Percentiles rank a stretch among this genome's conserved stretches.
Evolutionary conservation across 192 early-diverging fungal species (phyloP).

Genomic region (Coemansia asiatica): DNA sequence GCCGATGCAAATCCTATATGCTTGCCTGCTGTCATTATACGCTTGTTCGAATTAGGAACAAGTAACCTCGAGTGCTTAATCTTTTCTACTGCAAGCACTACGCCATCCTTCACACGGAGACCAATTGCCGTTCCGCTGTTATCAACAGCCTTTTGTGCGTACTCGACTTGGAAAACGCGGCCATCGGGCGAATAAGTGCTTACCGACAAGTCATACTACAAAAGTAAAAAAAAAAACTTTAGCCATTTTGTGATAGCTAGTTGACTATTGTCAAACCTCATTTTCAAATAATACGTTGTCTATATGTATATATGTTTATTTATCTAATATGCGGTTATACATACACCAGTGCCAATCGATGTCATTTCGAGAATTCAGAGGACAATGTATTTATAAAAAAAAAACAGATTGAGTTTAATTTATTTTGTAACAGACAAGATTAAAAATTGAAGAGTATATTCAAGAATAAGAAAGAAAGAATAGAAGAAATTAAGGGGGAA

Average conservation of each 20-base stretch:
- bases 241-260: too few species aligned
- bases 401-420: neutral
- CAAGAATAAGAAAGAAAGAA: neutral
- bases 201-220: slow-evolving; percentile 93
- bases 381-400: neutral
- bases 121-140: slow-evolving; percentile 98
- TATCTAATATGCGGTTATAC: slow-evolving; percentile 28
- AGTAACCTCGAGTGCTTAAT: slow-evolving; percentile 92
- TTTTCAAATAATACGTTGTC: too few species aligned
- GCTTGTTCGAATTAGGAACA: slow-evolving; percentile 87
- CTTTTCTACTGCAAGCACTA: slow-evolving; percentile 96
- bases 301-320: too few species aligned
- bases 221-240: slow-evolving; percentile 12
- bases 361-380: slow-evolving; percentile 59
- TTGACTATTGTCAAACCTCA: too few species aligned
- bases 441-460: neutral
- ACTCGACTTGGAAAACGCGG: slow-evolving; percentile 98
- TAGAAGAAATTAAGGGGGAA: neutral
- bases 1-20: slow-evolving; percentile 94
- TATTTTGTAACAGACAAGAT: slow-evolving; percentile 6
- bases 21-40: slow-evolving; percentile 86
- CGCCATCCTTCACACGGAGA: slow-evolving; percentile 89
- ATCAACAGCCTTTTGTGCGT: slow-evolving; percentile 96
- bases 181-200: slow-evolving; percentile 99
- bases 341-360: slow-evolving; percentile 90